Evolutionary conservation across 768 basidiomycete genomes (phyloP).

Genomic region (Boletus patriciae): DNA sequence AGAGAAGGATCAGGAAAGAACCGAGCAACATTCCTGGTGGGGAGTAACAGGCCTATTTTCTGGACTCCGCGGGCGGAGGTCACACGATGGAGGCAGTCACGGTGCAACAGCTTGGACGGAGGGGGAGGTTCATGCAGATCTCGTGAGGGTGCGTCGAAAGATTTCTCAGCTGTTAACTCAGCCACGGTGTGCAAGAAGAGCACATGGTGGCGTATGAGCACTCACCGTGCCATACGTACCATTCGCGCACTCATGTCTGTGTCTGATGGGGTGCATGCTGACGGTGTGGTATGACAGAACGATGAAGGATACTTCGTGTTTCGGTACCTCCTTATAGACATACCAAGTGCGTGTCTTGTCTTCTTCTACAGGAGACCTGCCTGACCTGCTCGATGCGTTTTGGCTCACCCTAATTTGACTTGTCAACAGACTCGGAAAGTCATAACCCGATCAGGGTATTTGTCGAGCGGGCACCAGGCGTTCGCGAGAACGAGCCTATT

Average conservation of each 20-base stretch:
- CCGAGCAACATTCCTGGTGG: slow-evolving; percentile 44
- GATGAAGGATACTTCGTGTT: slow-evolving; percentile 76
- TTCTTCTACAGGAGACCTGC: slow-evolving; percentile 14
- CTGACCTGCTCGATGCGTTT: slow-evolving; percentile 1
- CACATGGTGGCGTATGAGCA: neutral
- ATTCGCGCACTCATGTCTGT: slow-evolving; percentile 1
- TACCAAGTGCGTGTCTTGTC: slow-evolving; percentile 61
- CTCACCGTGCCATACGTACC: slow-evolving; percentile 1
- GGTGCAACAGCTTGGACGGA: slow-evolving; percentile 56
- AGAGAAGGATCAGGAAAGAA: slow-evolving; percentile 30
- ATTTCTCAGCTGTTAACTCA: slow-evolving; percentile 3
- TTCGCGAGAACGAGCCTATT: slow-evolving; percentile 69
- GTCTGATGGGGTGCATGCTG: slow-evolving; percentile 6
- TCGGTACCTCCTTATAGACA: slow-evolving; percentile 74
- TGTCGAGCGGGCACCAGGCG: slow-evolving; percentile 63
- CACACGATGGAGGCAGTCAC: slow-evolving; percentile 30
- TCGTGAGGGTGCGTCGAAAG: slow-evolving; percentile 58
- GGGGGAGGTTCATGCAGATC: slow-evolving; percentile 79
- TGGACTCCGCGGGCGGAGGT: slow-evolving; percentile 49
- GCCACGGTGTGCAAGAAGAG: neutral
- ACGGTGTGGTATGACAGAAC: slow-evolving; percentile 46
- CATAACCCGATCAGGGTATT: slow-evolving; percentile 66
- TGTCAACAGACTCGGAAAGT: slow-evolving; percentile 54
- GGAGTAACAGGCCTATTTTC: slow-evolving; percentile 69
- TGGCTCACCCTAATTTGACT: slow-evolving; percentile 10